These are phyloP conservation scores for Hypoxylon sp. DNA, from an alignment of 2,329 filamentous ascomycete species.

Conservation along the genomic window DNA sequence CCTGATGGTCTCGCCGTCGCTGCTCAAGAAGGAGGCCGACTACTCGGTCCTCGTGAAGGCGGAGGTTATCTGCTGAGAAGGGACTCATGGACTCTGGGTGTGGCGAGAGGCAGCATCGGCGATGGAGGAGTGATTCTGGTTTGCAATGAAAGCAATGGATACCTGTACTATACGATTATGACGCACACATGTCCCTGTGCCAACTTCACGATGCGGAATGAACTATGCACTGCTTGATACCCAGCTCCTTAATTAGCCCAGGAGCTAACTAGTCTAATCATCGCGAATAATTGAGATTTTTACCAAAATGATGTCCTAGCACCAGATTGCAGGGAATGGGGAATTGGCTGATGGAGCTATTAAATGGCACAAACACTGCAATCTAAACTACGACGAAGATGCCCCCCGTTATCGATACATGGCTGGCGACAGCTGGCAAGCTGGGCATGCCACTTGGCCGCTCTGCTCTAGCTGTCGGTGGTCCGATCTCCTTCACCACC, in stretches of 20 bases:
- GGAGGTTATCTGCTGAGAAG: slow-evolving; percentile 49
- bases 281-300: slow-evolving; percentile 11
- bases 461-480: neutral
- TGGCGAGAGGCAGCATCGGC: neutral
- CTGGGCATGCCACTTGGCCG: neutral
- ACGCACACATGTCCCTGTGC: slow-evolving; percentile 3
- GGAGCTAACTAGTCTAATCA: slow-evolving; percentile 4
- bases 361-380: neutral
- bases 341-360: neutral
- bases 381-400: neutral
- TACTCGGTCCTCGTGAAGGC: slow-evolving; percentile 51
- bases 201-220: slow-evolving; percentile 10
- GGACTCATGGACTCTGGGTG: neutral
- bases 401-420: neutral
- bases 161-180: slow-evolving; percentile 12
- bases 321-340: neutral
- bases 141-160: slow-evolving; percentile 9
- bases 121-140: slow-evolving; percentile 1
- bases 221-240: slow-evolving; percentile 19
- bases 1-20: slow-evolving; percentile 51
- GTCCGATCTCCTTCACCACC: neutral
- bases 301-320: neutral
- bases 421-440: neutral
- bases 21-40: slow-evolving; percentile 48
- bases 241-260: slow-evolving; percentile 13